Base-by-base conservation (phyloP, 2,329 filamentous ascomycete species). In the Colletotrichum caudatum region DNA sequence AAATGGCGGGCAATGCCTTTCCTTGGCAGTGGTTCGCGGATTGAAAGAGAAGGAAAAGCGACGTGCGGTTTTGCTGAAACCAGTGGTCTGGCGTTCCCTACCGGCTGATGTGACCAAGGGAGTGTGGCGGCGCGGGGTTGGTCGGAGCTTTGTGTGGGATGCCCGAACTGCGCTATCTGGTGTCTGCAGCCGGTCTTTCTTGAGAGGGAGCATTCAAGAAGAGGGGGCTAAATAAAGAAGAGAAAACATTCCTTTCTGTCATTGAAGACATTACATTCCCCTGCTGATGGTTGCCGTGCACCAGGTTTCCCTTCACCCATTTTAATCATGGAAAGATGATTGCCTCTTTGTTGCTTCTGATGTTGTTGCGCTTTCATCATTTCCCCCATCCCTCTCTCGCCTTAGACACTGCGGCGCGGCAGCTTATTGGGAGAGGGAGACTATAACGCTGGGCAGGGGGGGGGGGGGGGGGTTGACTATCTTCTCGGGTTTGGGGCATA, bases 71-170 rank as follows among this genome's bases (percentile, higher is more conserved):
- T 50, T 69, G 69, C 39, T 72, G 59, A 56, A 57, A 8, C 35
- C 11, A 37, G 29, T 29, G 5, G 5, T 68, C 20, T 69, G 58
- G 63, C 41, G 63, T 20, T 71, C 58, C 61, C 56, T 64, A 60
- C 41, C 65, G 54, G 59, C 44, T 57, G 37, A 23, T 23, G 39
- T 64, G 69, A 23, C 56, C 46, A 26, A 26, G 12, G 54, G n/a
- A 56, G 58, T 71, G 69, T 71, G 69, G 69, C 69, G 65, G 65
- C 65, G 69, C 65, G 69, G 69, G 69, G 69, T 69, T 64, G 54
- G 59, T 64, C 54, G 68, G 44, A 50, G 69, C 44, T 46, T 33
- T 59, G 62, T 41, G 39, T 41, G 39, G 54, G 37, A 51, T 60
- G 64, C 57, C 57, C 39, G 39, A 51, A 46, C 59, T 35, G 54